Conservation (phyloP, 2,329 filamentous ascomycete genomes). For the Diaporthe capsici region DNA sequence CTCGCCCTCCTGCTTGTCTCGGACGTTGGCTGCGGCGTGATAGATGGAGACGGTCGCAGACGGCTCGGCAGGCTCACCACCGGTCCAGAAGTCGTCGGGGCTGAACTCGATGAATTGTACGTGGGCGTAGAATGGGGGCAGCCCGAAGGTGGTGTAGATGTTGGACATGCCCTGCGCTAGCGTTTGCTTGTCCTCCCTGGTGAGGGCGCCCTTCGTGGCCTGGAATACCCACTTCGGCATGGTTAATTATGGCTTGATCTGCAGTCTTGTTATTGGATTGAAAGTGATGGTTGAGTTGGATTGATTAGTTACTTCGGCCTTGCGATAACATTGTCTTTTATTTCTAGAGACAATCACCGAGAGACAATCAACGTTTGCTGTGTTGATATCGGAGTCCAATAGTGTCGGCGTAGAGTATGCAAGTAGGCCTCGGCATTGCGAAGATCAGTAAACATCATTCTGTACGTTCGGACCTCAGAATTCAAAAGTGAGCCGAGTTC, state of each 20-base stretch:
- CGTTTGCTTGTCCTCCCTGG: not conserved
- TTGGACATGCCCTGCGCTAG: not conserved
- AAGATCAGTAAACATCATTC: not conserved
- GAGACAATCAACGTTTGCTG: not conserved
- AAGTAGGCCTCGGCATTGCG: not conserved
- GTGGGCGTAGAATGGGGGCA: not conserved
- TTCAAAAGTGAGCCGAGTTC: not conserved
- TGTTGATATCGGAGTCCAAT: not conserved
- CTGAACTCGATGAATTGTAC: not conserved
- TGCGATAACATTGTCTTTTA: not conserved
- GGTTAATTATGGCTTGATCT: not conserved
- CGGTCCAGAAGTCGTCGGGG: not conserved
- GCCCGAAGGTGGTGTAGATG: not conserved
- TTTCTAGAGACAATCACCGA: not conserved
- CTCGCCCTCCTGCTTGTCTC: not conserved
- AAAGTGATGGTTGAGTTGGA: not conserved
- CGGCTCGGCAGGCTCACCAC: not conserved
- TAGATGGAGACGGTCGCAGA: slow-evolving; percentile 2
- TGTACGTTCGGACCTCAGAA: not conserved
- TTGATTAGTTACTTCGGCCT: not conserved
- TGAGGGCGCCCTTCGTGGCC: not conserved
- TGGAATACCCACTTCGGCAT: slow-evolving; percentile 11
- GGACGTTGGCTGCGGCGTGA: not conserved
- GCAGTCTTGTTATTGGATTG: not conserved
- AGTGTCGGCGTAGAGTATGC: not conserved